Base-by-base conservation (phyloP, 371 early-diverging fungal species). In the Rhizopus arrhizus region DNA sequence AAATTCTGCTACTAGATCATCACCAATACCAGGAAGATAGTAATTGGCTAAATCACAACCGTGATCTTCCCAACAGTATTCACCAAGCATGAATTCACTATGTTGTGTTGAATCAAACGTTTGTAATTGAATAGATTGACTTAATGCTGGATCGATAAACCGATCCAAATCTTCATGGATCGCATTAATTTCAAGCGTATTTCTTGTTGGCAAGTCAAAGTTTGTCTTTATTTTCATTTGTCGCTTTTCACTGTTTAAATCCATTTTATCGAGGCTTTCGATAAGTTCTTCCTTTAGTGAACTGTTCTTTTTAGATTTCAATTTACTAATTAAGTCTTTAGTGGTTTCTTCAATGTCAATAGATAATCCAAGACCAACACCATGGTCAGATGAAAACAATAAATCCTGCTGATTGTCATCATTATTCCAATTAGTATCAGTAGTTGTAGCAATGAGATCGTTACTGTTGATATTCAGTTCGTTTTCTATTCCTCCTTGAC, bases 31-130 rank as follows among this genome's bases (percentile, higher is more conserved):
- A 11, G 82, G 85, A 15, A 88, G 61, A 63, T 72, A 87, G 43
- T 85, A 82, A n/a, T 81, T 79, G 6, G 84, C 77, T n/a, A 86
- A 60, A 34, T 76, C 77, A n/a, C 80, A 78, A 5, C 86, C 87
- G 58, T 86, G 85, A 12, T 86, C 85, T 62, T 87, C 87, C 86
- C 86, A 88, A 12, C 81, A 74, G 62, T 84, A 88, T n/a, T 88
- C 88, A 13, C 77, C 74, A 16, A 86, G 70, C 61, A 80, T 77
- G 45, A 85, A 83, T 51, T 85, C 82, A 15, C 71, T 69, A 10
- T 64, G 62, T 29, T 74, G 65, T 3, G 68, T 64, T 29, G 66
- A 54, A 47, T 78, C 70, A 52, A 86, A 86, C 4, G 72, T 55
- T 6, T 67, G 70, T 7, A 70, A 63, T 34, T 62, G 60, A 1